Evolutionary conservation across 78 protist species (phyloP).

Genomic region (Dictyostelium discoideum): dicty_2.7 NC_007089.4:1907501-1908000

Average conservation of each 20-base stretch:
- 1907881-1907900: not conserved
- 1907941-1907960: not conserved
- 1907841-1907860: not conserved
- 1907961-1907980: slow-evolving; percentile 2
- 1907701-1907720: no score
- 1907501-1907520: not conserved
- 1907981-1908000: not conserved
- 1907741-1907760: no score
- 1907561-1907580: not conserved
- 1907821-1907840: slow-evolving; percentile 1
- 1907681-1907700: no score
- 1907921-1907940: not conserved
- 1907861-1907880: not conserved
- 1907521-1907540: not conserved
- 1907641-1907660: not conserved
- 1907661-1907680: no score
- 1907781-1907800: not conserved
- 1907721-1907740: no score
- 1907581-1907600: not conserved
- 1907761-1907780: not conserved
- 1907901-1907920: not conserved
- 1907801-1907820: not conserved
- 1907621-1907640: not conserved
- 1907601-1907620: not conserved
- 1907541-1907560: not conserved